Base-by-base conservation (phyloP, 164 flowering plant genomes). In the Amborella trichopoda region DNA sequence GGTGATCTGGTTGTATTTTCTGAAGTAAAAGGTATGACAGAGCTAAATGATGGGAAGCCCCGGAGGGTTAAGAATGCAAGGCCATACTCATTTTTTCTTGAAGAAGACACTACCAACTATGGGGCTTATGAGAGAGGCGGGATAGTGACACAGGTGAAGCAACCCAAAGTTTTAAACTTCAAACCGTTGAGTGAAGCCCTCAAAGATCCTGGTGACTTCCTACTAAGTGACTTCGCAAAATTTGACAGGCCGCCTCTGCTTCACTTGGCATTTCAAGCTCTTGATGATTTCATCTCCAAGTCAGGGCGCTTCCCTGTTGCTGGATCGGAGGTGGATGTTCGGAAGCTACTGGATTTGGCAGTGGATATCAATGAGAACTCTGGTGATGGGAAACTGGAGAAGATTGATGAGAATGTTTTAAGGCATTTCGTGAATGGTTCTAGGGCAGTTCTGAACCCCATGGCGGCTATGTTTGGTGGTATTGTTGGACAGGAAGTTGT, bases 391-490 rank as follows among this genome's bases (percentile, higher is more conserved):
- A 71, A 34, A 32, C 36, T 83, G 34, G 85, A 72, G 28, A 73
- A 73, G 49, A 64, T 80, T 44, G 75, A 83, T 48, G 67, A 62
- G 27, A 83, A 78, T 34, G 63, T 83, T 49, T 50, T 87, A 28
- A 64, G 68, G 18, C 71, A 68, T 44, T 87, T 87, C 63, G 76
- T 94, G n/a, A 76, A 72, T 68, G 96, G 96, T 45, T 68, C 94
- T 6, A 80, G 62, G 66, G 94, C 96, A 5, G 90, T 81, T 19
- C 52, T 85, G 45, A 85, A 81, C 54, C 96, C 96, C 13, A 87
- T 87, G 96, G 96, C 96, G 55, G 96, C 96, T 26, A 81, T 87
- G 90, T 83, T 87, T 67, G 96, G 94, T 58, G 90, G 96, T 44
- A 71, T 87, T 53, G 94, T 86, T 26, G 96, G 91, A 17, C 95